Evolutionary conservation across 306 rosid genomes (phyloP).

Genomic region (Arachis hypogaea): DNA sequence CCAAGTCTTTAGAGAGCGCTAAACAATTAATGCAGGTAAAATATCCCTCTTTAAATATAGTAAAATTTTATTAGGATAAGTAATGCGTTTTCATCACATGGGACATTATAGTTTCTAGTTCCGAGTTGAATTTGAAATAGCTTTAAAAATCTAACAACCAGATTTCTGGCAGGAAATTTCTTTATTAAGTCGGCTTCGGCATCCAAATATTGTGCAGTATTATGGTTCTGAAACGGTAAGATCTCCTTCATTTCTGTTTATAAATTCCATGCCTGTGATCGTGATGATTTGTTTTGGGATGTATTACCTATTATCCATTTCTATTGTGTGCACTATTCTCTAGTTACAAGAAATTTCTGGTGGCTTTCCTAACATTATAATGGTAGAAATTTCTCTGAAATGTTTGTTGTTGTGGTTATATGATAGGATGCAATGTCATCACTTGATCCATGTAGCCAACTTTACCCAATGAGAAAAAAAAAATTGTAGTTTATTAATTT

Average conservation of each 20-base stretch:
- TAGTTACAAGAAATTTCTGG: conserved; percentile 27
- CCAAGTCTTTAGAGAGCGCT: conserved; percentile 94
- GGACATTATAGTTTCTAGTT: conserved; percentile 36
- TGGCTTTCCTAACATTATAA: conserved; percentile 31
- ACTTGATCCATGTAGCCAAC: background rate
- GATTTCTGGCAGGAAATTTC: conserved; percentile 76
- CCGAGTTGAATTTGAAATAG: conserved; percentile 36
- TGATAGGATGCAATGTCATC: background rate
- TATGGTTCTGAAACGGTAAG: conserved; percentile 92
- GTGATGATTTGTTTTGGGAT: conserved; percentile 14
- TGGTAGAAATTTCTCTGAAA: conserved; percentile 17
- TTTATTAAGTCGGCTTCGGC: conserved; percentile 89
- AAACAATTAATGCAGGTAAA: conserved; percentile 94
- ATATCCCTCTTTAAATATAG: conserved; percentile 20
- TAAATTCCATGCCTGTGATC: background rate
- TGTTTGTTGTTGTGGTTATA: conserved; percentile 11
- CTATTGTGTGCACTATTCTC: conserved; percentile 13
- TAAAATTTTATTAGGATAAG: conserved; percentile 5
- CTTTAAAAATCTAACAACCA: conserved; percentile 40
- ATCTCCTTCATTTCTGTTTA: conserved; percentile 36
- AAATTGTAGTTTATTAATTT: background rate
- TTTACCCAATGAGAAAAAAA: background rate
- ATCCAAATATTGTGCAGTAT: conserved; percentile 97
- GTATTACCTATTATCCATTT: conserved; percentile 18
- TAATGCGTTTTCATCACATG: conserved; percentile 16